phyloP scores from a whole-genome alignment of 2,329 filamentous ascomycete genomes.

The Chaetomiaceae sp. region DNA sequence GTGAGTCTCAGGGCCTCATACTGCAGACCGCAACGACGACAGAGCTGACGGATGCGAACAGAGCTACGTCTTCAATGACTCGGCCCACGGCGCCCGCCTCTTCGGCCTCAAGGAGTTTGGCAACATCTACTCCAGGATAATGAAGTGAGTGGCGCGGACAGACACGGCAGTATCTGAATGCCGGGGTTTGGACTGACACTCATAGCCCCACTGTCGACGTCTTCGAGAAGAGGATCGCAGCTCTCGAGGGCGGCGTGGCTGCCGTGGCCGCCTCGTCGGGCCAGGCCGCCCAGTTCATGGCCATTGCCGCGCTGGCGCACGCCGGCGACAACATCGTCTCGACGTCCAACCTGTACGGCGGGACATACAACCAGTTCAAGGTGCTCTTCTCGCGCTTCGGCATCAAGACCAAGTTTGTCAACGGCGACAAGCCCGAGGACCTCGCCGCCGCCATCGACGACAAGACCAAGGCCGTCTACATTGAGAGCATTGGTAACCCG shows the following conservation, averaged over 20 bases:
- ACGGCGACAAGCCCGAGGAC: conserved; percentile 73
- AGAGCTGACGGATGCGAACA: conserved; percentile 32
- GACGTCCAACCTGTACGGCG: conserved; percentile 86
- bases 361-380: conserved; percentile 97
- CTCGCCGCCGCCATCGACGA: conserved; percentile 83
- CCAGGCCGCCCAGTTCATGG: conserved; percentile 88
- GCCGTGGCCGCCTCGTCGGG: conserved; percentile 82
- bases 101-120: conserved; percentile 96
- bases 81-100: conserved; percentile 86
- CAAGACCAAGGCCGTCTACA: conserved; percentile 85
- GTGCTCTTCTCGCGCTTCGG: conserved; percentile 83
- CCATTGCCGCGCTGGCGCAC: conserved; percentile 77
- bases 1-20: conserved; percentile 40
- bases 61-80: conserved; percentile 94
- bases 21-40: background rate
- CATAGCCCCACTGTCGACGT: conserved; percentile 85
- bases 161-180: background rate
- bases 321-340: conserved; percentile 90
- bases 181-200: background rate
- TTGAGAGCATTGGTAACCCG: conserved; percentile 92
- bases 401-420: conserved; percentile 82
- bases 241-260: conserved; percentile 85
- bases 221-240: conserved; percentile 94
- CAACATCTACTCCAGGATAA: conserved; percentile 96
- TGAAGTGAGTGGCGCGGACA: conserved; percentile 61